These are phyloP conservation scores for Baorangia bicolor DNA, from an alignment of 768 basidiomycete genomes.

Conservation along the genomic window DNA sequence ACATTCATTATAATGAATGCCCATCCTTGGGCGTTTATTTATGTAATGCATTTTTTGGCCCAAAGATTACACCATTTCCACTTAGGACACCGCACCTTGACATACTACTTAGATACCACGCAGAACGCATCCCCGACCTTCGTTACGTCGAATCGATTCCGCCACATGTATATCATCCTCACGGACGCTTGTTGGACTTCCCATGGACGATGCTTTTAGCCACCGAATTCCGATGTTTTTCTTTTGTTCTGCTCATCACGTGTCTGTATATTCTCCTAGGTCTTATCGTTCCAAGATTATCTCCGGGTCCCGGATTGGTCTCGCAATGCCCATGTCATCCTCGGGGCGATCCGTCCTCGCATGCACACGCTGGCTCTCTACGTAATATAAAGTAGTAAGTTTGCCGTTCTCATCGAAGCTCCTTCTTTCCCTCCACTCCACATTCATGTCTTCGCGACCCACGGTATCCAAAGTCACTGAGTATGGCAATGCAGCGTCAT, in stretches of 20 bases:
- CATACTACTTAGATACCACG: constrained; percentile 21
- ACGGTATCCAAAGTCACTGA: constrained; percentile 44
- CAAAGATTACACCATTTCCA: constrained; percentile 1
- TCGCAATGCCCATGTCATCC: background rate
- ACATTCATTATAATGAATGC: constrained; percentile 22
- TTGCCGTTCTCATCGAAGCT: background rate
- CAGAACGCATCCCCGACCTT: constrained; percentile 5
- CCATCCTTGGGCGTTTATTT: constrained; percentile 3
- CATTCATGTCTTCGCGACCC: constrained; percentile 44
- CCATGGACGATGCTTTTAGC: constrained; percentile 11
- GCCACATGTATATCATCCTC: constrained; percentile 19
- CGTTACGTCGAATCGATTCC: constrained; percentile 8
- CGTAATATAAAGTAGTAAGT: constrained; percentile 10
- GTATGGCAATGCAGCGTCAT: constrained; percentile 54
- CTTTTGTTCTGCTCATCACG: background rate
- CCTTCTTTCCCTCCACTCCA: background rate
- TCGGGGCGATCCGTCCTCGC: background rate
- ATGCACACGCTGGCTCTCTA: background rate
- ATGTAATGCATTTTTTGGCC: constrained; percentile 6
- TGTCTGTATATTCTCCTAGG: constrained; percentile 4
- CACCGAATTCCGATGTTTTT: constrained; percentile 3
- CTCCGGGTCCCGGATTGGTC: background rate
- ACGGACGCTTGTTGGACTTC: constrained; percentile 16
- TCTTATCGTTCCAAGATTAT: constrained; percentile 16
- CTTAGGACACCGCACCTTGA: background rate